phyloP scores from a whole-genome alignment of 1,139 yeast genomes.

The Saccharomyces hybrid region DNA sequence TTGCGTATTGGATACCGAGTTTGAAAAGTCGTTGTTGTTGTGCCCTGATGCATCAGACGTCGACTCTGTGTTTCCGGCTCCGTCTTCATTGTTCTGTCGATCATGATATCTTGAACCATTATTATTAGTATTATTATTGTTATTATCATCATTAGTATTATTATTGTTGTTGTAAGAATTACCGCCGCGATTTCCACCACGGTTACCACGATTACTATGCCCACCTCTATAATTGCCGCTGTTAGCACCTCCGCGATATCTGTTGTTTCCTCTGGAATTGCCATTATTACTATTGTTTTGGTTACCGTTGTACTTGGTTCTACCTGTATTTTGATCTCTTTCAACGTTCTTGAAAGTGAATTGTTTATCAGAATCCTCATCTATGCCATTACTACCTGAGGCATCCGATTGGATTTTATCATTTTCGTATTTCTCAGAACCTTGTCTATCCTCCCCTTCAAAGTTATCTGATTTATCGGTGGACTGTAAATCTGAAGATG shows the following conservation, averaged over 20 bases:
- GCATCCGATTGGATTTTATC: conserved; percentile 2
- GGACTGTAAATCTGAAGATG: conserved; percentile 5
- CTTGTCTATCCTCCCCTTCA: neutral
- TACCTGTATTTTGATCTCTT: conserved; percentile 6
- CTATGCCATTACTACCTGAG: conserved; percentile 2
- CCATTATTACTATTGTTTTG: conserved; percentile 11
- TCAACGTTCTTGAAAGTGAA: conserved; percentile 16
- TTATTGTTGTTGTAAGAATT: conserved; percentile 1
- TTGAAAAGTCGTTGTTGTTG: neutral
- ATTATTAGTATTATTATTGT: conserved; percentile 2
- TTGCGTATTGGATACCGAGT: conserved; percentile 5
- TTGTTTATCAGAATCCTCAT: conserved; percentile 1
- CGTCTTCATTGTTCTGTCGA: neutral
- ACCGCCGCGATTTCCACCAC: conserved; percentile 10
- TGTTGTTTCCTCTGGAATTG: conserved; percentile 6
- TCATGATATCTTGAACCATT: conserved; percentile 1
- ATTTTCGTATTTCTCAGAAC: neutral
- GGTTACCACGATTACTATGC: conserved; percentile 4
- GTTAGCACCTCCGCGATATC: conserved; percentile 7
- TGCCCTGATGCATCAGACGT: neutral
- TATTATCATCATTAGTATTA: neutral
- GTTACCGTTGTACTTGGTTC: conserved; percentile 4
- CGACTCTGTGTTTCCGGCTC: neutral
- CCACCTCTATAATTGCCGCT: conserved; percentile 9
- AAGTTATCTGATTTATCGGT: conserved; percentile 3